Evolutionary conservation across 768 basidiomycete genomes (phyloP).

Genomic region (Ephemerocybe angulata): DNA sequence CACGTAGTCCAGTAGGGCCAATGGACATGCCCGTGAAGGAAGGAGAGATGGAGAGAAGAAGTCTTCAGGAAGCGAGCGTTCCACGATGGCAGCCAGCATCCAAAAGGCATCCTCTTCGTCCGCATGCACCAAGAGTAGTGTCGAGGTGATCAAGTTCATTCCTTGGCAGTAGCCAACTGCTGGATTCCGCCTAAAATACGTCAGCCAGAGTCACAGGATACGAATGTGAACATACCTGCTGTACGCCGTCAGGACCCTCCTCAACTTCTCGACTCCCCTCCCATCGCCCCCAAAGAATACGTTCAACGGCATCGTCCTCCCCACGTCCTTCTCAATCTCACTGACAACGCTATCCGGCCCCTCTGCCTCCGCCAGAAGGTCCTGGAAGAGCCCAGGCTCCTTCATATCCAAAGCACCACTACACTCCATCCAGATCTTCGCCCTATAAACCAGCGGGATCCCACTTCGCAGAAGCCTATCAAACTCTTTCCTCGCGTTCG

Average conservation of each 20-base stretch:
- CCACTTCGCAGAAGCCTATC: constrained; percentile 77
- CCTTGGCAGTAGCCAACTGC: constrained; percentile 93
- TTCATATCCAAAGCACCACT: constrained; percentile 89
- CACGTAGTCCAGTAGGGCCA: constrained; percentile 86
- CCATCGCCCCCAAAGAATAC: constrained; percentile 98
- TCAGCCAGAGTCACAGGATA: not conserved
- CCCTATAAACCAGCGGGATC: constrained; percentile 83
- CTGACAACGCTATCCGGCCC: constrained; percentile 46
- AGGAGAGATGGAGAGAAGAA: constrained; percentile 93
- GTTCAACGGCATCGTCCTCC: constrained; percentile 88
- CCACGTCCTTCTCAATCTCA: constrained; percentile 97
- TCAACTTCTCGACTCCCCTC: constrained; percentile 86
- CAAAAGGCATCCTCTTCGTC: constrained; percentile 98
- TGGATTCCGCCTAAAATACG: constrained; percentile 72
- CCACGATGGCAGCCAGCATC: constrained; percentile 86
- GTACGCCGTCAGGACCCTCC: constrained; percentile 87
- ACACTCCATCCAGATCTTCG: constrained; percentile 91
- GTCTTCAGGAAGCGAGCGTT: constrained; percentile 82
- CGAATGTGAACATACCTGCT: constrained; percentile 61
- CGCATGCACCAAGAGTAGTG: constrained; percentile 85
- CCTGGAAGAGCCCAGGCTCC: constrained; percentile 87
- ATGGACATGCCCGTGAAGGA: constrained; percentile 90
- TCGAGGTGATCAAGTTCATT: constrained; percentile 95
- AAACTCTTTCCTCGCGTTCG: constrained; percentile 71
- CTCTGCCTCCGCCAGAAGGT: constrained; percentile 60